Evolutionary conservation across 176 grass and related monocot species (phyloP), one percentile per base, ranked within the genome.

Genomic region (Carex kokanica): DNA sequence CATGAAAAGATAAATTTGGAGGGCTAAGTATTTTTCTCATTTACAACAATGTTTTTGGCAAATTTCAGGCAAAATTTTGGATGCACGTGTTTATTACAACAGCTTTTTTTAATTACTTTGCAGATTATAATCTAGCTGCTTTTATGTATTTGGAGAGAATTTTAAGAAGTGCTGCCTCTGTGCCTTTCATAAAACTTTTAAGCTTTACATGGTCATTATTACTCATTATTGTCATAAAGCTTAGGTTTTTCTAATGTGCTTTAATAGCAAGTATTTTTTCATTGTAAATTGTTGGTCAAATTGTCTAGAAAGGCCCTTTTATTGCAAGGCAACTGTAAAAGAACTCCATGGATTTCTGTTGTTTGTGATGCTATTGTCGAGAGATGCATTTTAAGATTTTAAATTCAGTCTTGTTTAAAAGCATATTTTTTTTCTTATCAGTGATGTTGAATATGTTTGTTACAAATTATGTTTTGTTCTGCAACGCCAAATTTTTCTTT

Each of bases 81-180:
- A 56, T 29, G n/a, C 60, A 29, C 6, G 0, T 82, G 38, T 82
- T 64, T 65, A 63, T 82, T 82, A 82, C 60, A 65, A 65, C 2
- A 55, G 24, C 45, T 29, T 71, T 29, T 64, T 82, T 53, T 66
- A 82, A 62, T 82, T 47, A 82, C 80, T 65, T 82, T 82, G 80
- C 80, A 82, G 80, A 82, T 82, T 67, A 31, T 51, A 63, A 29
- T 63, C 63, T 64, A 82, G 80, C 32, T 82, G 80, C 59, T 82
- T 68, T 82, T 67, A 65, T 67, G 41, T 64, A 82, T 82, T 82
- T 82, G 80, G 80, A 82, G 80, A 82, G 80, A 64, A 82, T 82
- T 82, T 82, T 82, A 82, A 82, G 80, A 82, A 82, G 80, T 82
- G 80, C 80, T 51, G 80, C 80, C 60, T 81, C 60, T 64, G 78